These are phyloP conservation scores for Aspergillus felis DNA, from an alignment of 2,329 filamentous ascomycete genomes.

Conservation along the genomic window DNA sequence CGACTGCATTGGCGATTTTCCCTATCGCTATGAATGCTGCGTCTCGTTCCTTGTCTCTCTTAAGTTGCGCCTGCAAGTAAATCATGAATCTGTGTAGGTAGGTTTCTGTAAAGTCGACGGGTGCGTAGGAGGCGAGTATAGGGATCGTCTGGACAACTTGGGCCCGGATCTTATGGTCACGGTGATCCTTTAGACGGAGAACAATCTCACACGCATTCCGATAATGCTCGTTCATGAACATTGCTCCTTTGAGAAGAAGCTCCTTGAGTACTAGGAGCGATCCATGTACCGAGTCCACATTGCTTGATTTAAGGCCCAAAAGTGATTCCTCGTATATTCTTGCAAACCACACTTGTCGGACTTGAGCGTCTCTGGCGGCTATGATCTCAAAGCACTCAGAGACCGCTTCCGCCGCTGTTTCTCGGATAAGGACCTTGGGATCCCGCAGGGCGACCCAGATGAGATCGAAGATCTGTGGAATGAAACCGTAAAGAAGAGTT, in stretches of 20 bases:
- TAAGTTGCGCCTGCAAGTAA: slow-evolving; percentile 87
- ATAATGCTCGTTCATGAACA: slow-evolving; percentile 98
- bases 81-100: slow-evolving; percentile 97
- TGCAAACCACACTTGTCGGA: slow-evolving; percentile 82
- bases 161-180: slow-evolving; percentile 79
- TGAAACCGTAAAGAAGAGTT: slow-evolving; percentile 92
- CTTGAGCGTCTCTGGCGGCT: slow-evolving; percentile 80
- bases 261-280: slow-evolving; percentile 90
- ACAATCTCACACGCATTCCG: slow-evolving; percentile 89
- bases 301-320: slow-evolving; percentile 71
- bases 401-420: slow-evolving; percentile 87
- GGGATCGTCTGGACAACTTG: slow-evolving; percentile 91
- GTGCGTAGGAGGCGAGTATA: slow-evolving; percentile 86
- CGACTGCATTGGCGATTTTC: slow-evolving; percentile 92
- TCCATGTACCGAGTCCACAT: slow-evolving; percentile 87
- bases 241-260: slow-evolving; percentile 87
- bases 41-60: slow-evolving; percentile 91
- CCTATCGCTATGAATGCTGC: slow-evolving; percentile 94
- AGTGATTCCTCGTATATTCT: slow-evolving; percentile 87
- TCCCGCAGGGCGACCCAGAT: slow-evolving; percentile 95
- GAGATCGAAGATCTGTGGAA: slow-evolving; percentile 90
- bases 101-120: slow-evolving; percentile 78
- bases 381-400: slow-evolving; percentile 96
- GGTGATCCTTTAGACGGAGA: slow-evolving; percentile 86
- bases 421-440: slow-evolving; percentile 82